These are phyloP conservation scores for Aspergillus aculeatinus DNA, from an alignment of 2,329 filamentous ascomycete genomes.

Conservation along the genomic window DNA sequence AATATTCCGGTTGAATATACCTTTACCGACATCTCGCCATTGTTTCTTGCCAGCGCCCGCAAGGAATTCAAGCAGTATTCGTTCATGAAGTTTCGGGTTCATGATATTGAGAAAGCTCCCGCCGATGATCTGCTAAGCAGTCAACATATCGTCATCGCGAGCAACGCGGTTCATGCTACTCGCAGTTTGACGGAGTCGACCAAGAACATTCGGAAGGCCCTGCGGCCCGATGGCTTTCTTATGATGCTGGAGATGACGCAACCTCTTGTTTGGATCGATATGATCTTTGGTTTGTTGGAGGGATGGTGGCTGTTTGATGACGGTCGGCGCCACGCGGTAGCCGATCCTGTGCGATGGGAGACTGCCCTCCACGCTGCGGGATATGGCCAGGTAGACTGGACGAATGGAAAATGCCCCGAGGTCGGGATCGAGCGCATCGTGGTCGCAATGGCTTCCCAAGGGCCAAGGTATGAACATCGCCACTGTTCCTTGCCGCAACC, in stretches of 20 bases:
- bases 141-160: slow-evolving; percentile 31
- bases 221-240: slow-evolving; percentile 31
- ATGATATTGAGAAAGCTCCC: slow-evolving; percentile 27
- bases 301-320: slow-evolving; percentile 41
- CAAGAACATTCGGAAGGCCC: slow-evolving; percentile 24
- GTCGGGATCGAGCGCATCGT: slow-evolving; percentile 10
- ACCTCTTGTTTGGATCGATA: slow-evolving; percentile 27
- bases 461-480: too few species aligned
- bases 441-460: not conserved
- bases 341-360: slow-evolving; percentile 2
- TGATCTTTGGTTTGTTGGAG: slow-evolving; percentile 34
- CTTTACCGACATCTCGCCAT: slow-evolving; percentile 38
- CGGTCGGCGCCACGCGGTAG: slow-evolving; percentile 28
- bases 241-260: slow-evolving; percentile 32
- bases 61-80: slow-evolving; percentile 27
- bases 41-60: slow-evolving; percentile 33
- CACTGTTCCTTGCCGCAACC: too few species aligned
- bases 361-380: slow-evolving; percentile 13
- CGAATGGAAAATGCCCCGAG: slow-evolving; percentile 1
- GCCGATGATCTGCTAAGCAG: slow-evolving; percentile 14
- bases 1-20: slow-evolving; percentile 36
- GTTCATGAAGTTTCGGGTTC: slow-evolving; percentile 19
- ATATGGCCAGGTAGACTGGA: slow-evolving; percentile 14
- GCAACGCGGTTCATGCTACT: slow-evolving; percentile 37
- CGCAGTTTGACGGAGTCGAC: slow-evolving; percentile 21